Percentiles rank a stretch among this genome's conserved stretches.
These are phyloP conservation scores for Coemansia sp. DNA, from an alignment of 192 early-diverging fungal species.

Conservation along the genomic window DNA sequence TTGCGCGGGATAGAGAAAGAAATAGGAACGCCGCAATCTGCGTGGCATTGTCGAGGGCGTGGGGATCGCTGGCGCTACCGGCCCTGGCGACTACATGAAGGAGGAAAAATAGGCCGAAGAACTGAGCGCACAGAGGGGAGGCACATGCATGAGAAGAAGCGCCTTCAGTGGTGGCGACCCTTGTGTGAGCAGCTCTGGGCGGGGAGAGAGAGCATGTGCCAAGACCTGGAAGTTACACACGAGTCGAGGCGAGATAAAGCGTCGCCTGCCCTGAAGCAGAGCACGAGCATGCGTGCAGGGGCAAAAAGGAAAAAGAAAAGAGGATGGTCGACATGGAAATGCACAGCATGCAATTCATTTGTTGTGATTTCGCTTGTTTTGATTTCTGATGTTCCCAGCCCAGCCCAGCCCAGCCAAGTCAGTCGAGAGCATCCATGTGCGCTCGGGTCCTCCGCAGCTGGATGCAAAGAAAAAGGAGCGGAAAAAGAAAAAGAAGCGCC, in stretches of 20 bases:
- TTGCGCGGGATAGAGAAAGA: background rate
- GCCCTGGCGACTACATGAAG: background rate
- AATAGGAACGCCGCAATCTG: background rate
- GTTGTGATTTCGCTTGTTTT: constrained; percentile 7
- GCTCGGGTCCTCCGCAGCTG: constrained; percentile 3
- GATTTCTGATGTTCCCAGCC: background rate
- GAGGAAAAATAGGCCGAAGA: background rate
- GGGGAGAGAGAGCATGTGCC: background rate
- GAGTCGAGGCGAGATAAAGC: background rate
- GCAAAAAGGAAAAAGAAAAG: background rate
- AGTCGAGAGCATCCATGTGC: background rate
- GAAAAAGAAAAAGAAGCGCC: background rate
- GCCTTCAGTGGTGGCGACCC: background rate
- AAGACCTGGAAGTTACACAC: background rate
- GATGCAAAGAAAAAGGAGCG: background rate
- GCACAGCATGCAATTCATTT: constrained; percentile 4
- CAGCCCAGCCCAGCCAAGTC: background rate
- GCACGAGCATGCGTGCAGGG: background rate
- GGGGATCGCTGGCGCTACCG: constrained; percentile 2
- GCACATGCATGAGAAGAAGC: background rate
- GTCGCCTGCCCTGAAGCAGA: constrained; percentile 5
- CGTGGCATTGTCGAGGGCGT: constrained; percentile 8
- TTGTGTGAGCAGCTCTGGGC: background rate
- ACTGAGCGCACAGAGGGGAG: background rate
- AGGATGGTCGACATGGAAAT: background rate